Conservation (phyloP, 2,329 filamentous ascomycete genomes). For the Teratosphaeria zuluensis region DNA sequence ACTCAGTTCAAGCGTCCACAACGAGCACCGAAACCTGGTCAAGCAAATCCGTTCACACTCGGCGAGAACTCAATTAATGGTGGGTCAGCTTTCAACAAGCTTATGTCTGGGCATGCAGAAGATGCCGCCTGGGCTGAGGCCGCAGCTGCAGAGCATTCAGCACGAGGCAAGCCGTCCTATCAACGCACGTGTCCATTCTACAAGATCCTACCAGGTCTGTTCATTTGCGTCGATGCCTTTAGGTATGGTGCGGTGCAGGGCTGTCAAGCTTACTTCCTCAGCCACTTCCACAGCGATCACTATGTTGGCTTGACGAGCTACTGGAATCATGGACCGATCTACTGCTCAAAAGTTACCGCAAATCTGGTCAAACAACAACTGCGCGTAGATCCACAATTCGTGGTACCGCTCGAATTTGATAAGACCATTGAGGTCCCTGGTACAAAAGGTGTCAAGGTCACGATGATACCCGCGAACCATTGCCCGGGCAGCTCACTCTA, state of each 20-base stretch:
- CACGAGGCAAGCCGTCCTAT: slow-evolving; percentile 76
- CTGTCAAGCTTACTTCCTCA: slow-evolving; percentile 90
- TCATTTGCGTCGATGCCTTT: slow-evolving; percentile 91
- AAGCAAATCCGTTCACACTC: slow-evolving; percentile 65
- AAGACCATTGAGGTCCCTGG: slow-evolving; percentile 66
- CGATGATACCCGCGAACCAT: slow-evolving; percentile 94
- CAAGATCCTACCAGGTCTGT: slow-evolving; percentile 91
- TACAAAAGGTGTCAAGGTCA: slow-evolving; percentile 74
- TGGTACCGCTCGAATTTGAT: slow-evolving; percentile 80
- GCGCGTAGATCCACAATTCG: slow-evolving; percentile 73
- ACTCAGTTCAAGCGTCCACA: slow-evolving; percentile 58
- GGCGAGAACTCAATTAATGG: slow-evolving; percentile 28
- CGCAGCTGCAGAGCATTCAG: slow-evolving; percentile 65
- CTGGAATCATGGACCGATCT: slow-evolving; percentile 92
- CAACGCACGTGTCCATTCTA: slow-evolving; percentile 94
- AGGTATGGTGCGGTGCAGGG: slow-evolving; percentile 88
- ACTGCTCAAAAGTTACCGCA: slow-evolving; percentile 85
- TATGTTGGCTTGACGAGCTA: slow-evolving; percentile 82
- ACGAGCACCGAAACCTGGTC: slow-evolving; percentile 62
- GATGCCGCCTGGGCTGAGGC: slow-evolving; percentile 83
- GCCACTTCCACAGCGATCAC: slow-evolving; percentile 96
- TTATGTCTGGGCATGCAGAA: slow-evolving; percentile 90
- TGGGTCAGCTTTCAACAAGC: slow-evolving; percentile 73
- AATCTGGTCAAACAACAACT: slow-evolving; percentile 83
- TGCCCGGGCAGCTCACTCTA: slow-evolving; percentile 93